Base-by-base conservation (phyloP, 2,329 filamentous ascomycete species). In the Truncatella angustata region DNA sequence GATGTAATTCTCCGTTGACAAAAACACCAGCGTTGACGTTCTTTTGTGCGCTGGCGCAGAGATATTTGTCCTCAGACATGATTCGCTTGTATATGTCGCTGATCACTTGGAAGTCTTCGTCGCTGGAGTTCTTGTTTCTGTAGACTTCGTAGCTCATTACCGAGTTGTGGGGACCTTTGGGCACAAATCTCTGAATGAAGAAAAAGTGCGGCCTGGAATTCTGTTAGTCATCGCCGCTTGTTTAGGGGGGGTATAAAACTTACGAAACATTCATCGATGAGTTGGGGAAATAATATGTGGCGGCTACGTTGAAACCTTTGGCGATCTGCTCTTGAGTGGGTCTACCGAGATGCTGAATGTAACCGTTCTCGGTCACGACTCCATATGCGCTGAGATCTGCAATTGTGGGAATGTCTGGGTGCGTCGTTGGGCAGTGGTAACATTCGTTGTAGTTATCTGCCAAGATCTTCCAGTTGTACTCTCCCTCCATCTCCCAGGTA, bases 111-210 rank as follows among this genome's bases (percentile, higher is more conserved):
- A 86, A 86, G 53, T 84, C 78, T 23, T 78, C 77, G 14, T 85
- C 78, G n/a, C 73, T 74, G 4, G 81, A 77, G 62, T 79, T 69
- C 63, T 80, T 82, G 73, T 86, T 81, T 54, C 80, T 75, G 72
- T 77, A 86, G 46, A 86, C 77, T 62, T 87, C 80, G 65, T 86
- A 86, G 52, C 74, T 73, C 78, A 87, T 85, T 35, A 71, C 70
- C 2, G 77, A 79, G 37, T 67, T 74, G 32, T 68, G 72, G 0
- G 82, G 71, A 2, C 73, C 70, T 44, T 69, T 74, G 11, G 84
- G 84, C 11, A 86, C 72, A 66, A 85, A 85, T 53, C 81, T 73
- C 62, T 85, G 81, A 50, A 85, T 78, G 71, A 84, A 82, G 68
- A 86, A 79, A 66, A 85, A 85, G 66, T 85, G 73, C n/a, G 79